These are phyloP conservation scores for Oryza brachyantha DNA, from an alignment of 176 grass and related monocot species.

Conservation along the genomic window DNA sequence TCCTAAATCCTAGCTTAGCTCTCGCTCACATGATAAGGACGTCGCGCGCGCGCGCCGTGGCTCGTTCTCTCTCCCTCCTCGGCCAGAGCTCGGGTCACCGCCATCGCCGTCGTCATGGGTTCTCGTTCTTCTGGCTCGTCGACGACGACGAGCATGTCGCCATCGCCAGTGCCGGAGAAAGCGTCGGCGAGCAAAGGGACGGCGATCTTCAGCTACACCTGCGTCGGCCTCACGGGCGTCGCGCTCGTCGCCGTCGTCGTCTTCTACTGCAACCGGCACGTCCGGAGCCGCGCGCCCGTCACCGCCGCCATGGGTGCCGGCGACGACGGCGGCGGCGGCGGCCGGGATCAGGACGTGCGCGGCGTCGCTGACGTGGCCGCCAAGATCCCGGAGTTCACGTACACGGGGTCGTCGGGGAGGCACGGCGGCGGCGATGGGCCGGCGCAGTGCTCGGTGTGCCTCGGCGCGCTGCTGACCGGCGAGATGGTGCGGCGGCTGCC, in stretches of 20 bases:
- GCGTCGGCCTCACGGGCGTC: conserved; percentile 23
- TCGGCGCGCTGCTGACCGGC: conserved; percentile 28
- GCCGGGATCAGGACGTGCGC: no score
- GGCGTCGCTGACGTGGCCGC: background rate
- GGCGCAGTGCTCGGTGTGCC: conserved; percentile 44
- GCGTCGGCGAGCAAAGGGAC: background rate
- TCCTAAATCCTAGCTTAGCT: conserved; percentile 13
- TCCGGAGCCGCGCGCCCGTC: conserved; percentile 26
- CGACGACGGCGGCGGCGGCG: background rate
- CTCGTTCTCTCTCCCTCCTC: background rate
- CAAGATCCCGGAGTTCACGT: conserved; percentile 36
- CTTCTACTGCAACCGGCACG: conserved; percentile 23
- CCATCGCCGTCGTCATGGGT: conserved; percentile 17
- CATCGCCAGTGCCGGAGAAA: background rate
- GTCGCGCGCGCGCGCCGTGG: background rate
- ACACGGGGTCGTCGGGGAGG: background rate
- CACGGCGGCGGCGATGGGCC: background rate
- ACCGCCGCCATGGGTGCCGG: background rate
- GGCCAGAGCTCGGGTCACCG: background rate
- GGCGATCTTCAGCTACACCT: conserved; percentile 43
- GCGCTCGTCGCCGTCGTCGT: conserved; percentile 6
- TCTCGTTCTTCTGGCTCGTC: background rate
- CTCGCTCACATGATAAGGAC: background rate
- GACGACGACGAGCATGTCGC: background rate
- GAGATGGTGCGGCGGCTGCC: conserved; percentile 40